A percentile compares a stretch with the other conserved stretches of the same genome.
Evolutionary conservation across 2,329 filamentous ascomycete species (phyloP).

Genomic region (Colletotrichum salicis): DNA sequence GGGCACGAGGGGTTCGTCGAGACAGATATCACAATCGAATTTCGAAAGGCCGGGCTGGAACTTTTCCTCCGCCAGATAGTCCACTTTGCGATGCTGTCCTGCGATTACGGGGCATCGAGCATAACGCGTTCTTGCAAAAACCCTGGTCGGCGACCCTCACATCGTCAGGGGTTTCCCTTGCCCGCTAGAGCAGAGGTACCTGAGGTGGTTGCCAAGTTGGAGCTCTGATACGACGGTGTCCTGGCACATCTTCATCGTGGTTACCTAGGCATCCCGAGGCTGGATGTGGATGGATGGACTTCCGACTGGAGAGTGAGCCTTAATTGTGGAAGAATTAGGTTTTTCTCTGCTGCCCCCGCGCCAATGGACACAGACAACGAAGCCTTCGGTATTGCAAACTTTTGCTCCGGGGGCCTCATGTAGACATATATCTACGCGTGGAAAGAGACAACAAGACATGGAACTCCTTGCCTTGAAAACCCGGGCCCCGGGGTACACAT

Average conservation of each 20-base stretch:
- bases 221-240: conserved; percentile 5
- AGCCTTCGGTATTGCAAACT: not conserved
- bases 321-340: not conserved
- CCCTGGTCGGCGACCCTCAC: not conserved
- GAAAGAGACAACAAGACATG: not conserved
- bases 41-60: conserved; percentile 16
- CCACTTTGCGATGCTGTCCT: conserved; percentile 7
- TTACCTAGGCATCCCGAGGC: not conserved
- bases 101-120: conserved; percentile 4
- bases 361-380: not conserved
- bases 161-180: conserved; percentile 23
- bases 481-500: not conserved
- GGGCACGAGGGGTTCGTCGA: not conserved
- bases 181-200: not conserved
- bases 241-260: conserved; percentile 1
- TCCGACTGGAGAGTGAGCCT: not conserved
- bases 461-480: not conserved
- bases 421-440: not conserved
- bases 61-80: conserved; percentile 22
- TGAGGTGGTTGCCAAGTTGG: not conserved
- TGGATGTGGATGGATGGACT: not conserved
- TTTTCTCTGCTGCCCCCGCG: conserved; percentile 6
- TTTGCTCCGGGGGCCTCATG: not conserved
- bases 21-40: not conserved
- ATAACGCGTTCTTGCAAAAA: conserved; percentile 12